Evolutionary conservation across 1,139 yeast genomes (phyloP), one percentile per base, ranked within the genome.

Genomic region (Nadsonia starkeyi-henricii): DNA sequence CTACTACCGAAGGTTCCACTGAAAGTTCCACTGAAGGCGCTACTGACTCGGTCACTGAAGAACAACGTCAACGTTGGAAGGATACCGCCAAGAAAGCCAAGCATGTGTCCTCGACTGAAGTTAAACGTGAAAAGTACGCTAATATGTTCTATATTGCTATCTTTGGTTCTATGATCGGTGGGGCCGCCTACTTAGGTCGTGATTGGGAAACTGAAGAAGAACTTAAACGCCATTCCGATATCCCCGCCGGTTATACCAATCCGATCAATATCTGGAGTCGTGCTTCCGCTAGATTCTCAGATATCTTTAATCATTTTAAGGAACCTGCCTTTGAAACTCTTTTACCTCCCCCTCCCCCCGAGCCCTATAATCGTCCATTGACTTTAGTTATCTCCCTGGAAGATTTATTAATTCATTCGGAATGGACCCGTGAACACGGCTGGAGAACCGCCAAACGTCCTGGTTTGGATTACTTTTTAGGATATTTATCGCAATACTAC

Each of bases 381-480:
- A 91, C 99, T 2, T 72, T 91, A 57, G 96, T 91, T 4, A 68
- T 91, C 56, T 82, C 88, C 26, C 74, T 91, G 59, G 98, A 91
- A 58, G 98, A 91, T 62, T 72, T 91, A 53, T 75, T 91, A 63
- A 78, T 89, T 53, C 96, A 91, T 66, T 81, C 95, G 45, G 85
- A 82, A 53, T 91, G 98, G 98, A 78, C 85, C 52, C 79, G 88
- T 57, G 79, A 85, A 65, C 75, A 81, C 62, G 98, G 98, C 48
- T 91, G 99, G 99, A 81, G 95, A 70, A 91, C 97, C 20, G 97
- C 95, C 44, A 93, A 93, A 73, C 85, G 99, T 71, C 98, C 98
- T 43, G 99, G 98, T 52, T 79, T 86, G 54, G 98, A 93, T 68
- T 93, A 93, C 72, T 91, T 91, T 70, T 72, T 91, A 64, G 95